A percentile compares a stretch with the other conserved stretches of the same genome.
Conservation (phyloP, 192 early-diverging fungal species). For the Podila verticillata region DNA sequence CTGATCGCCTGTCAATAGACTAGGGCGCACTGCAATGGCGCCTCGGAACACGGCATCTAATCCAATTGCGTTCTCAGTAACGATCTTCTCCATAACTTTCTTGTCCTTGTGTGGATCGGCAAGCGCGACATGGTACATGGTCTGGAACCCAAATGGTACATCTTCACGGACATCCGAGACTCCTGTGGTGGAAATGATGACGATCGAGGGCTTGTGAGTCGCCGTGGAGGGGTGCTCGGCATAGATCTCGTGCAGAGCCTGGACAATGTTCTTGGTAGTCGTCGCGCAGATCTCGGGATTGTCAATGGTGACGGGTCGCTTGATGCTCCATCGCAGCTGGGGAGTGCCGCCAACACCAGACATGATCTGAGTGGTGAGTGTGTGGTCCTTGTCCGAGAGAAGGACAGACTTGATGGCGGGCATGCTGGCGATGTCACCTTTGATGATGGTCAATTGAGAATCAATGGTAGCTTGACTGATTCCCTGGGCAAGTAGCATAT, state of each 20-base stretch:
- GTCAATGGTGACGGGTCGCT: constrained; percentile 23
- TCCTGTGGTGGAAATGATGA: constrained; percentile 31
- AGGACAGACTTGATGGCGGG: constrained; percentile 26
- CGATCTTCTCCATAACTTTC: constrained; percentile 35
- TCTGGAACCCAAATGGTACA: constrained; percentile 25
- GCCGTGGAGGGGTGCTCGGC: not conserved
- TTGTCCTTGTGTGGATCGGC: constrained; percentile 44
- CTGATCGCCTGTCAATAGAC: constrained; percentile 24
- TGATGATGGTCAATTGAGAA: constrained; percentile 24
- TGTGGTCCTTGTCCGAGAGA: constrained; percentile 12
- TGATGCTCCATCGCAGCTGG: constrained; percentile 11
- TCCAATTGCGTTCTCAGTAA: not conserved
- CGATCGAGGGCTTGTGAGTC: constrained; percentile 25
- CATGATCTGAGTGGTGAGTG: constrained; percentile 29
- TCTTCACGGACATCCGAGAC: constrained; percentile 33
- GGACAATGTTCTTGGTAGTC: no score
- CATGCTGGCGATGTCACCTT: no score
- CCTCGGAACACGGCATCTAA: constrained; percentile 15
- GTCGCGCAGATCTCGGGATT: no score
- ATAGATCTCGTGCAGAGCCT: constrained; percentile 30
- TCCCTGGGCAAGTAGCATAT: constrained; percentile 39
- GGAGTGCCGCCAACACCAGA: constrained; percentile 38
- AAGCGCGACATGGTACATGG: constrained; percentile 22
- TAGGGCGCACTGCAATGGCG: constrained; percentile 19
- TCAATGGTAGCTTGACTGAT: constrained; percentile 17